A percentile compares a stretch with the other conserved stretches of the same genome.
Evolutionary conservation across 1,284 basidiomycete genomes (phyloP).

Genomic region (Papiliotrema terrestris): DNA sequence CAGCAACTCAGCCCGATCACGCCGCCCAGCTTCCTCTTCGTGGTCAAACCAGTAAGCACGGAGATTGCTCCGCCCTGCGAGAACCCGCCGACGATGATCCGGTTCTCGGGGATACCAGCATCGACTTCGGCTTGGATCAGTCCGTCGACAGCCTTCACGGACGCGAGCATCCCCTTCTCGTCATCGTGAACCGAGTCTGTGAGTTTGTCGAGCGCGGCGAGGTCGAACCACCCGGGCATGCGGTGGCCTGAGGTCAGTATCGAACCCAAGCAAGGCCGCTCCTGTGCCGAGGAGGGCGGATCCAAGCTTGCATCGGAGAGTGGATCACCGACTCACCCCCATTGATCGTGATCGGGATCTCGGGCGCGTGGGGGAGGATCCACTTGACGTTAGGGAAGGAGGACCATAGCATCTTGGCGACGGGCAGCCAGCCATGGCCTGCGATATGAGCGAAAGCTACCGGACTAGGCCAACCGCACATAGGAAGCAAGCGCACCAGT

Average conservation of each 20-base stretch:
- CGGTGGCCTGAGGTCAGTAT: slow-evolving; percentile 18
- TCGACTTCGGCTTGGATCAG: slow-evolving; percentile 72
- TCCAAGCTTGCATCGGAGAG: slow-evolving; percentile 1
- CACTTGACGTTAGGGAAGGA: slow-evolving; percentile 72
- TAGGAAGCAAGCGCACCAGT: slow-evolving; percentile 26
- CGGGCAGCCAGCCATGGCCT: slow-evolving; percentile 71
- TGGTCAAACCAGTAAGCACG: slow-evolving; percentile 66
- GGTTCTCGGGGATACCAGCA: slow-evolving; percentile 59
- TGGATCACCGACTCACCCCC: slow-evolving; percentile 25
- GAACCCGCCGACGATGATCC: slow-evolving; percentile 73
- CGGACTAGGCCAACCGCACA: too few species aligned
- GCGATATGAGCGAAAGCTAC: slow-evolving; percentile 8
- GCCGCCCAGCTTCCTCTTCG: slow-evolving; percentile 66
- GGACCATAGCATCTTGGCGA: slow-evolving; percentile 63
- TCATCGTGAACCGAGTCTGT: slow-evolving; percentile 64
- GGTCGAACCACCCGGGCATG: slow-evolving; percentile 64
- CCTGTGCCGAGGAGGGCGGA: too few species aligned
- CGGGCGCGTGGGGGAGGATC: slow-evolving; percentile 72
- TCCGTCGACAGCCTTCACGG: slow-evolving; percentile 60
- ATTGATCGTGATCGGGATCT: slow-evolving; percentile 48
- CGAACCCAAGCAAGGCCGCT: too few species aligned
- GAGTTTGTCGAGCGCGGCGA: slow-evolving; percentile 61
- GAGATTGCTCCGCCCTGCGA: slow-evolving; percentile 81
- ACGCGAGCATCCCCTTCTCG: slow-evolving; percentile 61
- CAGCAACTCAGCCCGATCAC: slow-evolving; percentile 71